These are phyloP conservation scores for Hypsizygus ulmarius DNA, from an alignment of 1,284 basidiomycete species.

Conservation along the genomic window DNA sequence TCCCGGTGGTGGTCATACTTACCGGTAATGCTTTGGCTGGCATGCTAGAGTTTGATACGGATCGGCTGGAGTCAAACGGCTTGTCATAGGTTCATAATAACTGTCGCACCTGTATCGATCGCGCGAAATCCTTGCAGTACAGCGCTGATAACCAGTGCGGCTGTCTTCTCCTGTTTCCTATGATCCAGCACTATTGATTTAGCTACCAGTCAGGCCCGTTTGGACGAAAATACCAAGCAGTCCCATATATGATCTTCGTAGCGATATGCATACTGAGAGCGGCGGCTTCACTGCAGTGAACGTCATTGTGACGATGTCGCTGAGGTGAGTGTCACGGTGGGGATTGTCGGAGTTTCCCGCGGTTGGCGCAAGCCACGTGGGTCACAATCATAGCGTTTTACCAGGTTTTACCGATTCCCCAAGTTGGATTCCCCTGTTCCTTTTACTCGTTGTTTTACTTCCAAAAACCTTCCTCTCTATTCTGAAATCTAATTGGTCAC, in stretches of 20 bases:
- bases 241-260: conserved; percentile 35
- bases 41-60: conserved; percentile 48
- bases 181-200: conserved; percentile 3
- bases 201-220: conserved; percentile 4
- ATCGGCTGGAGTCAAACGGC: conserved; percentile 3
- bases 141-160: conserved; percentile 64
- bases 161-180: conserved; percentile 75
- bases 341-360: no score
- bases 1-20: conserved; percentile 12
- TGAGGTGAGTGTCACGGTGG: no score
- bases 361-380: no score
- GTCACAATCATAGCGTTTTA: no score
- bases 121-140: conserved; percentile 74
- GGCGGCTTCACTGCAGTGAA: no score
- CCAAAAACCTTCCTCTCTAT: no score
- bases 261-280: conserved; percentile 12
- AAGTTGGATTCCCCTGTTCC: no score
- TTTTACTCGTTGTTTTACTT: no score
- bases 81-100: neutral
- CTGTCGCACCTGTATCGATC: conserved; percentile 68
- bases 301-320: no score
- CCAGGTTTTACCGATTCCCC: no score
- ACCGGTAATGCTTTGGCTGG: conserved; percentile 77
- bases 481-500: no score
- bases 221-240: conserved; percentile 30